phyloP scores from a whole-genome alignment of 2,329 filamentous ascomycete genomes.

The Penicillium sp. region DNA sequence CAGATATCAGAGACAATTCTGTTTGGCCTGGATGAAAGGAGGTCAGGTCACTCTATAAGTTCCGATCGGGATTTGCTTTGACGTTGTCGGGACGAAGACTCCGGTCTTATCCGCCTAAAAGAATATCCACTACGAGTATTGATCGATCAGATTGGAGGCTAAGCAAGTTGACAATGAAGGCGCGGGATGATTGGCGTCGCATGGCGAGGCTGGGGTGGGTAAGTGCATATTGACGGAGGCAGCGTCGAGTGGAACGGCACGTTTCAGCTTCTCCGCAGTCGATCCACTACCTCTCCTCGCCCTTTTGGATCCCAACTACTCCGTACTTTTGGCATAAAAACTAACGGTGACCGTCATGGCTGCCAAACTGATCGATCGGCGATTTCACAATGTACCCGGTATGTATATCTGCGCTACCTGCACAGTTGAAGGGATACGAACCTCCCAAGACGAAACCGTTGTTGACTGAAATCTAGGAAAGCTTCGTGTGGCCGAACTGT shows the following conservation, averaged over 20 bases:
- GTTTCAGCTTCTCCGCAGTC: conserved; percentile 19
- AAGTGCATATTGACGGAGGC: neutral
- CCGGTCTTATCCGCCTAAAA: conserved; percentile 11
- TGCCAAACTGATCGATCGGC: conserved; percentile 45
- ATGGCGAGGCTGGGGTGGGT: neutral
- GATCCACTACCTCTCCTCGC: conserved; percentile 11
- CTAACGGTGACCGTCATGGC: conserved; percentile 19
- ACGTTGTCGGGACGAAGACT: neutral
- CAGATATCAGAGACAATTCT: neutral
- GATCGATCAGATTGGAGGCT: neutral
- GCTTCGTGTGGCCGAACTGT: conserved; percentile 75
- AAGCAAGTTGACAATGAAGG: neutral
- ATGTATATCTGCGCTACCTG: conserved; percentile 8
- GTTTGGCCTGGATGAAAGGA: neutral
- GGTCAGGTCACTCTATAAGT: conserved; percentile 8
- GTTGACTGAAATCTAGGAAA: conserved; percentile 59
- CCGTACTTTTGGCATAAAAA: neutral
- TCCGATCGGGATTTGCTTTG: conserved; percentile 20
- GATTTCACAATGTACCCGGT: conserved; percentile 46
- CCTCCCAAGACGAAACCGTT: no score
- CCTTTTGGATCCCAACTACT: conserved; percentile 1
- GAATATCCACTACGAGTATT: neutral
- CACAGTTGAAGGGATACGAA: neutral
- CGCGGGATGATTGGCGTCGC: neutral
- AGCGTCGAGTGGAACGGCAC: neutral